Base-by-base conservation (phyloP, 176 grass and related monocot genomes). In the Triticum turgidum region DNA sequence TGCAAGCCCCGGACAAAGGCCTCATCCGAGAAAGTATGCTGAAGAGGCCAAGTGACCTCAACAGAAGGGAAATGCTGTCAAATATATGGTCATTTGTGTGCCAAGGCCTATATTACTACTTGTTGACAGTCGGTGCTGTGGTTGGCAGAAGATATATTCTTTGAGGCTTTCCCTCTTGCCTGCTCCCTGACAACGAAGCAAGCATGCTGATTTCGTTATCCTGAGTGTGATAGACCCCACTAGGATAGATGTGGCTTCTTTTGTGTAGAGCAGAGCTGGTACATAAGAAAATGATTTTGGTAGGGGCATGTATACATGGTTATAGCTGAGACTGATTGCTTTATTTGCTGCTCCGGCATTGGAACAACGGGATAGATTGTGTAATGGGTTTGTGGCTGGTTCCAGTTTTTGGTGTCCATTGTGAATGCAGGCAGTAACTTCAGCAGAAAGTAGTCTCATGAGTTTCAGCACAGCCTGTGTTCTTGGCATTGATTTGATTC, bases 241-340 rank as follows among this genome's bases (percentile, higher is more conserved):
- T 90, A 85, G 69, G 88, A 83, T 92, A 90, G 88, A 79, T 81
- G 82, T 83, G 81, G 82, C 86, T 90, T 88, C 65, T 80, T 88
- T 85, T 93, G 56, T 93, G 82, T 87, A 85, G 88, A 83, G 79
- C 83, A 85, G 82, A 83, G 82, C 44, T 86, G 76, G 91, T 88
- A 90, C 83, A 93, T 90, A 93, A 90, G 86, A 83, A 91, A 81
- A 77, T 33, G 38, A 88, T 86, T 93, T 93, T 90, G 82, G 72
- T 88, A 88, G 59, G 80, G 88, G 61, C 77, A 88, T 93, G 79
- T 90, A 90, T 83, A 88, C 82, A 90, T 68, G 67, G 63, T 38
- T 80, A 86, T 89, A 89, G 87, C 49, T 10, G 22, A 67, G 68
- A 75, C 82, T 76, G 66, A 74, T 73, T 85, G 47, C 76, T 82